A percentile compares a stretch with the other conserved stretches of the same genome.
Conservation (phyloP, 2,329 filamentous ascomycete genomes). For the Ascochyta lentis region DNA sequence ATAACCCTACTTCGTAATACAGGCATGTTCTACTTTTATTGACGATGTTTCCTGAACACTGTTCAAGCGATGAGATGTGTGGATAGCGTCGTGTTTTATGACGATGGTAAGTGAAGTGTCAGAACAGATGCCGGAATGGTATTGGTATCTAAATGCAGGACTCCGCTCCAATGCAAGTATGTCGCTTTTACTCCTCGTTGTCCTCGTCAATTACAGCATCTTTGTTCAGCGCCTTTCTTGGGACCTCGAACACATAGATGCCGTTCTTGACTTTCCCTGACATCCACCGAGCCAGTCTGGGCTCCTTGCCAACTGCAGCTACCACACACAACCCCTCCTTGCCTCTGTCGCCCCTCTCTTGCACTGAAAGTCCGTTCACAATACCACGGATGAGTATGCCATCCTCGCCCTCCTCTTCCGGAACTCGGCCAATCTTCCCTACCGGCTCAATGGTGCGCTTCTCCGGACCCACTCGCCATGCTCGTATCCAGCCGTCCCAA, state of each 20-base stretch:
- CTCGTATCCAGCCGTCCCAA: slow-evolving; percentile 88
- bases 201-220: slow-evolving; percentile 17
- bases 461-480: slow-evolving; percentile 77
- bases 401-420: slow-evolving; percentile 27
- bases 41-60: background rate
- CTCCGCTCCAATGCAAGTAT: slow-evolving; percentile 19
- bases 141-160: slow-evolving; percentile 32
- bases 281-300: slow-evolving; percentile 84
- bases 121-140: slow-evolving; percentile 22
- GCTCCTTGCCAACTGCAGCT: slow-evolving; percentile 85
- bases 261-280: slow-evolving; percentile 74
- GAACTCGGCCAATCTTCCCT: slow-evolving; percentile 65
- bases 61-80: background rate
- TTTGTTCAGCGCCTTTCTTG: slow-evolving; percentile 47
- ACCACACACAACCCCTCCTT: slow-evolving; percentile 79
- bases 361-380: slow-evolving; percentile 86
- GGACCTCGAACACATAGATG: slow-evolving; percentile 86
- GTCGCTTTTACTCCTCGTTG: slow-evolving; percentile 13
- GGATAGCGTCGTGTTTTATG: background rate
- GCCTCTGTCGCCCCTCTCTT: slow-evolving; percentile 81
- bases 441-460: slow-evolving; percentile 78
- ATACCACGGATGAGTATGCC: slow-evolving; percentile 68
- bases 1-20: no score
- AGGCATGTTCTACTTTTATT: no score
- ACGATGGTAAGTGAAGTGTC: background rate